Conservation (phyloP, 495 filamentous ascomycete genomes). For the Aspergillus diversus region DNA sequence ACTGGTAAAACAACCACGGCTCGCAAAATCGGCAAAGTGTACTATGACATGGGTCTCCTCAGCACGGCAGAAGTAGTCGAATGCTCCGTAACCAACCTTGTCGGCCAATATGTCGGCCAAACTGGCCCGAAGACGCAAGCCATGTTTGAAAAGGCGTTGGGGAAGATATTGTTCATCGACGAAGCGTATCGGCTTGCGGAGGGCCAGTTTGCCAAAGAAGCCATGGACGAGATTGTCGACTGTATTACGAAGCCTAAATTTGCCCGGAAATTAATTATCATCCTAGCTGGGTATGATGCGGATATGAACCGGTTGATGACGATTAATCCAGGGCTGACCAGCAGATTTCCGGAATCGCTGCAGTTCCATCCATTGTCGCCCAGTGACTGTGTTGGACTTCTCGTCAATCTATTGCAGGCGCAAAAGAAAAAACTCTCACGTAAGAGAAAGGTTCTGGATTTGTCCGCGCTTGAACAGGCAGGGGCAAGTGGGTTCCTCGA, state of each 20-base stretch:
- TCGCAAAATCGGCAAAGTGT: slow-evolving; percentile 70
- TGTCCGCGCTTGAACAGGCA: slow-evolving; percentile 37
- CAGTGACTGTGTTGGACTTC: slow-evolving; percentile 44
- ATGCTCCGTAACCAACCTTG: slow-evolving; percentile 62
- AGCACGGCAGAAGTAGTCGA: slow-evolving; percentile 58
- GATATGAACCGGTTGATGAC: slow-evolving; percentile 73
- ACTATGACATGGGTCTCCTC: slow-evolving; percentile 71
- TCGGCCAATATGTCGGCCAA: slow-evolving; percentile 59
- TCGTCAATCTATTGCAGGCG: slow-evolving; percentile 32
- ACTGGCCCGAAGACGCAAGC: slow-evolving; percentile 51
- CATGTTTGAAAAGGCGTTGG: slow-evolving; percentile 47
- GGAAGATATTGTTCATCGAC: slow-evolving; percentile 65
- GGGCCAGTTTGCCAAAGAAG: slow-evolving; percentile 65
- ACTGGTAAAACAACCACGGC: slow-evolving; percentile 80
- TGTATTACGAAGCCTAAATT: slow-evolving; percentile 67
- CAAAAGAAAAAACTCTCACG: slow-evolving; percentile 23
- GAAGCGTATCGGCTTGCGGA: slow-evolving; percentile 63
- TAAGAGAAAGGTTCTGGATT: slow-evolving; percentile 37
- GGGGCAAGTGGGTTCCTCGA: slow-evolving; percentile 17
- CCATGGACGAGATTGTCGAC: slow-evolving; percentile 75
- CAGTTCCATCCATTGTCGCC: slow-evolving; percentile 45
- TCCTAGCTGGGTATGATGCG: slow-evolving; percentile 70
- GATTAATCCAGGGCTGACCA: slow-evolving; percentile 53
- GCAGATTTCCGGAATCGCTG: slow-evolving; percentile 56
- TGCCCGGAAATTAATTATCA: slow-evolving; percentile 66